Conservation (phyloP, 768 basidiomycete genomes). For the Leucogyrophana mollusca region DNA sequence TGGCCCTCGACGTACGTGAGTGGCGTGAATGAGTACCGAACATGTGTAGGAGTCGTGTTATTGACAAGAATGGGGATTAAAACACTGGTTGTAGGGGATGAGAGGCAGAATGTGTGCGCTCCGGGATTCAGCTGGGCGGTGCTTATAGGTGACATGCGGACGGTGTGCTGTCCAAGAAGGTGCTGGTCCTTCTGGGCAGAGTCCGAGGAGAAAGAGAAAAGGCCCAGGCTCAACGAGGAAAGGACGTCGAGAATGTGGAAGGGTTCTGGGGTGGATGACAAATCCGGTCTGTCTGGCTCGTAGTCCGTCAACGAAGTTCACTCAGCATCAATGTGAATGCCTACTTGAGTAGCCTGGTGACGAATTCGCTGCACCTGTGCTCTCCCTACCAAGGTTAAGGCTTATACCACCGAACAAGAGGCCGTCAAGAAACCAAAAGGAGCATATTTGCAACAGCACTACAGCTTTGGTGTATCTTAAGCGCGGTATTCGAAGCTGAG, state of each 20-base stretch:
- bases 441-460: constrained; percentile 59
- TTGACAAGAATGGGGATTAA: constrained; percentile 86
- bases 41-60: constrained; percentile 73
- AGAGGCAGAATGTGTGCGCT: constrained; percentile 70
- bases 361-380: constrained; percentile 6
- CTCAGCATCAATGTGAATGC: constrained; percentile 3
- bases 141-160: constrained; percentile 90
- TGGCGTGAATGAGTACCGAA: constrained; percentile 74
- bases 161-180: constrained; percentile 84
- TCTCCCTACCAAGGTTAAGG: constrained; percentile 43
- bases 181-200: constrained; percentile 48
- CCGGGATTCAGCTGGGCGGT: constrained; percentile 88
- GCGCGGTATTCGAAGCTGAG: constrained; percentile 70
- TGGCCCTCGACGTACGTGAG: constrained; percentile 48
- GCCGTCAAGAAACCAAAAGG: constrained; percentile 64
- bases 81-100: constrained; percentile 49
- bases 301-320: constrained; percentile 6
- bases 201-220: constrained; percentile 41
- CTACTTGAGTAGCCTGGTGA: constrained; percentile 31
- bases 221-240: constrained; percentile 48
- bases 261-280: constrained; percentile 43
- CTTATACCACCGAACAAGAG: constrained; percentile 71
- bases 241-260: constrained; percentile 51
- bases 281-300: constrained; percentile 30
- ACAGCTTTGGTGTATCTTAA: constrained; percentile 65